A percentile compares a stretch with the other conserved stretches of the same genome.
Conservation (phyloP, 1,139 yeast species). For the Saccharomyces uvarum region DNA sequence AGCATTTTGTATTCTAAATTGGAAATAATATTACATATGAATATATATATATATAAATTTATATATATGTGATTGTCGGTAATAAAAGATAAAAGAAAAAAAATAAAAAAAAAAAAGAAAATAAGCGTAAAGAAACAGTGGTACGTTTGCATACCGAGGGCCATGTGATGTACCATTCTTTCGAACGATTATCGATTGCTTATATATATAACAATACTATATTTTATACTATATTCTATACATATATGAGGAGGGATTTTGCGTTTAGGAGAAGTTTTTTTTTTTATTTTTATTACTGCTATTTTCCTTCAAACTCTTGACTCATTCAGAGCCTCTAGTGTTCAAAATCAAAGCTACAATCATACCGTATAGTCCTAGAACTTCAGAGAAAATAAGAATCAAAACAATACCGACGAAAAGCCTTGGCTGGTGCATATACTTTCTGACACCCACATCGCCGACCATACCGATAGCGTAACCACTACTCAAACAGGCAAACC, state of each 20-base stretch:
- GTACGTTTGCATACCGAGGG: background rate
- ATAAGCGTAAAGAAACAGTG: background rate
- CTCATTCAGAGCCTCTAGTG: conserved; percentile 66
- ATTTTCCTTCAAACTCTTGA: background rate
- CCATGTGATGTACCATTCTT: background rate
- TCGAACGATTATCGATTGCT: background rate
- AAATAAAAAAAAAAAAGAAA: background rate
- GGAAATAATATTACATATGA: conserved; percentile 4
- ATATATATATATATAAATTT: conserved; percentile 1
- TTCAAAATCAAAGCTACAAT: conserved; percentile 84
- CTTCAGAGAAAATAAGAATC: conserved; percentile 96
- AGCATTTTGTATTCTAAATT: background rate
- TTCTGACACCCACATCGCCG: conserved; percentile 98
- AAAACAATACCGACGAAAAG: conserved; percentile 87
- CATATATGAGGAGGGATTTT: background rate
- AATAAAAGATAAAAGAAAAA: background rate
- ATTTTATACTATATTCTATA: background rate
- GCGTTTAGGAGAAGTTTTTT: background rate
- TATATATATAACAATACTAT: conserved; percentile 1
- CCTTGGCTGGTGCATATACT: conserved; percentile 93
- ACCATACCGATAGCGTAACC: conserved; percentile 98
- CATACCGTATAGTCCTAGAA: conserved; percentile 91
- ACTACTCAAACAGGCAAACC: conserved; percentile 92
- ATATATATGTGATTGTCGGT: conserved; percentile 3
- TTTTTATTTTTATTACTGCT: background rate